Conservation (phyloP, 164 flowering plant genomes). For the Magnolia sinica region DNA sequence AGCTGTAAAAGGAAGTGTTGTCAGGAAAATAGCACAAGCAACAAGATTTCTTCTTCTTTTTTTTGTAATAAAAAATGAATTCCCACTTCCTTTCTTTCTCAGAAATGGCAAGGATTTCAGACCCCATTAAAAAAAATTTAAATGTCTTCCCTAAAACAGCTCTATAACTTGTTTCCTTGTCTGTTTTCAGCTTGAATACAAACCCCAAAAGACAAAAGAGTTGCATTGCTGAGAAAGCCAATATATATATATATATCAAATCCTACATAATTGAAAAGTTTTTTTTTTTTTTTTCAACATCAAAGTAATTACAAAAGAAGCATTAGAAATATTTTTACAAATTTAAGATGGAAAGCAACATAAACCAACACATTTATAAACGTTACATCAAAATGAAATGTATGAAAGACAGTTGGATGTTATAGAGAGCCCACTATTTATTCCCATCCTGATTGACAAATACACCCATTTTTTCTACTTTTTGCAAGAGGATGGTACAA, state of each 20-base stretch:
- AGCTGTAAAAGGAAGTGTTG: not conserved
- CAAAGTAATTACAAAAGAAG: not conserved
- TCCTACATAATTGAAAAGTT: not conserved
- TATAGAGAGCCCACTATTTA: not conserved
- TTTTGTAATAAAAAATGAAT: not conserved
- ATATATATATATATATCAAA: not conserved
- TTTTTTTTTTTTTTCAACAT: no score
- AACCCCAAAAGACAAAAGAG: conserved; percentile 6
- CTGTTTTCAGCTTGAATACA: not conserved
- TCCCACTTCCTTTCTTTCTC: conserved; percentile 1
- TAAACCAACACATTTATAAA: not conserved
- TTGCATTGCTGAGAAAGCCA: conserved; percentile 1
- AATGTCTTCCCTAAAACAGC: not conserved
- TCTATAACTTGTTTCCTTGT: not conserved
- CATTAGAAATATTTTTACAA: not conserved
- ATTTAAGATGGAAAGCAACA: not conserved
- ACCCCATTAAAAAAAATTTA: not conserved
- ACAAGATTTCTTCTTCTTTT: not conserved
- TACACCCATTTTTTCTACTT: not conserved
- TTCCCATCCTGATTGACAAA: not conserved
- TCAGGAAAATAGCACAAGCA: conserved; percentile 1
- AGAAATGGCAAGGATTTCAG: not conserved
- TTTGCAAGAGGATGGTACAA: not conserved
- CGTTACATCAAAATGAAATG: not conserved
- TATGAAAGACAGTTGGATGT: not conserved